Conservation (phyloP, 179 eudicot genomes). For the Camellia oleifera region DNA sequence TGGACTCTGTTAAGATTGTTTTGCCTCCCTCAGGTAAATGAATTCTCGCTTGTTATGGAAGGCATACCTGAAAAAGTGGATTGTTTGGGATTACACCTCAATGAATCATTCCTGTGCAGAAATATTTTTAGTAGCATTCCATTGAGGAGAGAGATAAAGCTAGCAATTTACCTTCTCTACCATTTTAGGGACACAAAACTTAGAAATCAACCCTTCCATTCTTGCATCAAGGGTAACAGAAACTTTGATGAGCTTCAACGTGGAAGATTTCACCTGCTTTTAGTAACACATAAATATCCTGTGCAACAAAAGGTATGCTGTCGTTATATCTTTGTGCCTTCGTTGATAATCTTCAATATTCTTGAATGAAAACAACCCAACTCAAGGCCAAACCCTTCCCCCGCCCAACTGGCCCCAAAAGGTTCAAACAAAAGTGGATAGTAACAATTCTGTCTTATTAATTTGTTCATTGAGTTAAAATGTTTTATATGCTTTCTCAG, state of each 20-base stretch:
- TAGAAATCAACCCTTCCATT: conserved; percentile 24
- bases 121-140: conserved; percentile 43
- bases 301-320: conserved; percentile 56
- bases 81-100: conserved; percentile 31
- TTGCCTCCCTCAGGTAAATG: conserved; percentile 50
- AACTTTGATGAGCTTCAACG: conserved; percentile 37
- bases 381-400: not conserved
- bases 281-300: conserved; percentile 70
- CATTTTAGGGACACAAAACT: conserved; percentile 36
- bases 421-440: not conserved
- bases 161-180: conserved; percentile 47
- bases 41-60: conserved; percentile 70
- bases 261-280: conserved; percentile 73
- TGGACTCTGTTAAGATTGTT: not conserved
- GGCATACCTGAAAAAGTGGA: conserved; percentile 41
- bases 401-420: not conserved
- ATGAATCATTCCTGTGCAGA: conserved; percentile 55
- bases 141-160: conserved; percentile 25
- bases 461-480: too few relatives aligned
- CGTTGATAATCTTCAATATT: not conserved
- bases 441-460: not conserved
- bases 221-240: conserved; percentile 18
- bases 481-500: too few relatives aligned
- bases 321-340: not conserved
- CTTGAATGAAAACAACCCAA: not conserved